Percentiles rank a stretch among this genome's conserved stretches.
Evolutionary conservation across 495 filamentous ascomycete species (phyloP).

Genomic region (Aspergillus egyptiacus): DNA sequence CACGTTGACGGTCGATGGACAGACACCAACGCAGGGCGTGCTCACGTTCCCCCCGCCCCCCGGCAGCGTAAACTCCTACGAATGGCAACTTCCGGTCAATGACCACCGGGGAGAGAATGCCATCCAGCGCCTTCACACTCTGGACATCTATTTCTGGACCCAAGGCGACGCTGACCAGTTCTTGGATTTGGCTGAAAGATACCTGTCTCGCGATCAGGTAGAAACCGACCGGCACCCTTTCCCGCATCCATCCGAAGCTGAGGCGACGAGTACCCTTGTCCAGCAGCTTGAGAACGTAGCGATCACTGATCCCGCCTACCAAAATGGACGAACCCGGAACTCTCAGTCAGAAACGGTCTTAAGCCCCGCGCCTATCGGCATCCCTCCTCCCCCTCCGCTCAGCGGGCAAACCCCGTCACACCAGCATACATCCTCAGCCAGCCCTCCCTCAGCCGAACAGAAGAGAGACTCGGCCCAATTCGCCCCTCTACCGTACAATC

Average conservation of each 20-base stretch:
- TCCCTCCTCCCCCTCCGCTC: slow-evolving; percentile 42
- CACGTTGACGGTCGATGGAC: slow-evolving; percentile 65
- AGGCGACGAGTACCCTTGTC: slow-evolving; percentile 74
- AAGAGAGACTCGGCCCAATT: slow-evolving; percentile 44
- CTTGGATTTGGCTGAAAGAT: slow-evolving; percentile 54
- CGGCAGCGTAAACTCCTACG: slow-evolving; percentile 40
- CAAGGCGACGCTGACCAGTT: slow-evolving; percentile 68
- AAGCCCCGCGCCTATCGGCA: slow-evolving; percentile 29
- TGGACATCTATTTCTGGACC: slow-evolving; percentile 91
- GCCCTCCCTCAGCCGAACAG: slow-evolving; percentile 30
- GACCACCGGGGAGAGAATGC: slow-evolving; percentile 64
- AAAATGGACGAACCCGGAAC: slow-evolving; percentile 47
- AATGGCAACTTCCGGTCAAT: slow-evolving; percentile 74
- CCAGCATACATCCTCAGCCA: slow-evolving; percentile 15
- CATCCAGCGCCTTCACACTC: slow-evolving; percentile 68
- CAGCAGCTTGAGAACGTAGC: slow-evolving; percentile 79
- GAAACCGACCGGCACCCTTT: slow-evolving; percentile 45
- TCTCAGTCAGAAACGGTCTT: slow-evolving; percentile 34
- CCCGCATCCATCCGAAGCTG: slow-evolving; percentile 42
- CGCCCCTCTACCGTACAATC: slow-evolving; percentile 84
- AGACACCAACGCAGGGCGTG: slow-evolving; percentile 20
- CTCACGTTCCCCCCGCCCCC: slow-evolving; percentile 28
- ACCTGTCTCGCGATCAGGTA: slow-evolving; percentile 55
- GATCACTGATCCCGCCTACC: slow-evolving; percentile 58
- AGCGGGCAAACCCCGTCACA: slow-evolving; percentile 28